Evolutionary conservation across 305 asterid species (phyloP).

Genomic region (Solanum aculeatissimum): DNA sequence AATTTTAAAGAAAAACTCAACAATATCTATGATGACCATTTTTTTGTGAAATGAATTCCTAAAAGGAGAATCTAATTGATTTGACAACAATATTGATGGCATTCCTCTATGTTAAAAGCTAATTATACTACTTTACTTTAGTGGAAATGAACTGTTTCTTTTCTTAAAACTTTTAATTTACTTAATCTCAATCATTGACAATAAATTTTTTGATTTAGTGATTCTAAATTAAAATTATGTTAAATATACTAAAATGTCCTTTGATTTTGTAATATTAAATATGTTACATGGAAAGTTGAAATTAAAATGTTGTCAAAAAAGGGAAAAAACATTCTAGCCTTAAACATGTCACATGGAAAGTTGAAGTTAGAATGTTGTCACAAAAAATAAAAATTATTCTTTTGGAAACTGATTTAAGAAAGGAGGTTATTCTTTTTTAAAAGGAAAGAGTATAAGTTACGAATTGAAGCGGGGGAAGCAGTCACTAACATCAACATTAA

Average conservation of each 20-base stretch:
- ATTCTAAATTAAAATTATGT: too few relatives aligned
- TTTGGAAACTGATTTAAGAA: too few relatives aligned
- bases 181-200: background rate
- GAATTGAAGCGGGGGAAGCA: background rate
- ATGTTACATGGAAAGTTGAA: rapidly evolving
- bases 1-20: background rate
- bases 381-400: too few relatives aligned
- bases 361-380: too few relatives aligned
- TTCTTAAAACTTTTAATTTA: background rate
- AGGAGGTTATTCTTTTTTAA: too few relatives aligned
- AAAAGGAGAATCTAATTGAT: background rate
- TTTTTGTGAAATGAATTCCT: background rate
- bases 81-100: background rate
- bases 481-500: background rate
- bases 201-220: background rate
- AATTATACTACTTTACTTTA: background rate
- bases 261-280: too few relatives aligned
- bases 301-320: too few relatives aligned
- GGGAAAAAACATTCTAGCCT: too few relatives aligned
- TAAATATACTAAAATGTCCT: too few relatives aligned
- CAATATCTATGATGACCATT: background rate
- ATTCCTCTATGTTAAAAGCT: background rate
- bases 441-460: background rate
- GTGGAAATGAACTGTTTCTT: background rate
- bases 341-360: too few relatives aligned